These are phyloP conservation scores for Arthrobotrys conoides DNA, from an alignment of 2,329 filamentous ascomycete species.

Conservation along the genomic window DNA sequence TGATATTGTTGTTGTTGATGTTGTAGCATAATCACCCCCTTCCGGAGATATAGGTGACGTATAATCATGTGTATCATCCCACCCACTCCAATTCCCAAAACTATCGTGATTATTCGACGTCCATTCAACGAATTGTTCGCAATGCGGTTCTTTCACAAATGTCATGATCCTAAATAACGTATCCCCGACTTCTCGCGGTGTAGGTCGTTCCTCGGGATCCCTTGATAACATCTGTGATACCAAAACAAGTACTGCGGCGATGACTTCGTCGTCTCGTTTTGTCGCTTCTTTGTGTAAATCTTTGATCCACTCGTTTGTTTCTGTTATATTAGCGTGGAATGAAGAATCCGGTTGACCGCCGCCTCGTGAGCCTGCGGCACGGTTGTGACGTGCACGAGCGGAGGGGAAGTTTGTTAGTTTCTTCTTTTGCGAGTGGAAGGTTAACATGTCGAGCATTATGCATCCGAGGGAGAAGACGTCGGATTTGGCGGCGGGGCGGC, in stretches of 20 bases:
- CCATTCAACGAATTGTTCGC: constrained; percentile 57
- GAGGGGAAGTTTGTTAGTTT: constrained; percentile 75
- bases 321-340: constrained; percentile 79
- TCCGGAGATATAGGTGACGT: constrained; percentile 14
- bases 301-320: constrained; percentile 78
- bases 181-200: constrained; percentile 61
- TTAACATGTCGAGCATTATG: constrained; percentile 79
- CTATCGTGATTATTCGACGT: constrained; percentile 35
- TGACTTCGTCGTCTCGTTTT: constrained; percentile 66
- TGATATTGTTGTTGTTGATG: constrained; percentile 5
- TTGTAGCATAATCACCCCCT: constrained; percentile 4
- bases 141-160: constrained; percentile 59
- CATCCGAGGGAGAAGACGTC: constrained; percentile 82
- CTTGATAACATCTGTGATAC: constrained; percentile 62
- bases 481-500: constrained; percentile 66
- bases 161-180: constrained; percentile 56
- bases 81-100: constrained; percentile 59
- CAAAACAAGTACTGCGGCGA: constrained; percentile 60
- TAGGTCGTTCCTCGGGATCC: constrained; percentile 61
- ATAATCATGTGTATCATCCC: constrained; percentile 59
- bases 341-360: constrained; percentile 78
- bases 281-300: constrained; percentile 74
- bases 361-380: constrained; percentile 68
- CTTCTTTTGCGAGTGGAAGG: constrained; percentile 78
- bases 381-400: constrained; percentile 76